Percentiles rank a stretch among this genome's conserved stretches.
Conservation (phyloP, 2,329 filamentous ascomycete species). For the Aspergillus aculeatinus region DNA sequence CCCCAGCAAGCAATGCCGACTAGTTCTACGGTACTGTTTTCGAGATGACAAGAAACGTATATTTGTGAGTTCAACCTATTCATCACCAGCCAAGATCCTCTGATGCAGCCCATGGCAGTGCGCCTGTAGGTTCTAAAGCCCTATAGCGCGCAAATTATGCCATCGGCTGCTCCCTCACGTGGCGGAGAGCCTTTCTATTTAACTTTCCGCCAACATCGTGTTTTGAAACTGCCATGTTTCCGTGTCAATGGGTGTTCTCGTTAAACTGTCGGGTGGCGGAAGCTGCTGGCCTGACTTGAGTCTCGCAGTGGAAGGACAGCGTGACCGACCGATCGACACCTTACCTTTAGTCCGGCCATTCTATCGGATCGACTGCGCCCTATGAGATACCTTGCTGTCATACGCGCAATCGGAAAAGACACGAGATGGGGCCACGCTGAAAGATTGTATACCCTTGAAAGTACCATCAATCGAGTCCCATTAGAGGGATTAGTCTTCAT, state of each 20-base stretch:
- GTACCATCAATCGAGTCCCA: neutral
- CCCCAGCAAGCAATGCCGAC: neutral
- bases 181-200: neutral
- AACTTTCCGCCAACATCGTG: neutral
- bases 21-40: neutral
- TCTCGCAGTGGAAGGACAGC: neutral
- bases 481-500: neutral
- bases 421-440: neutral
- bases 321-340: neutral
- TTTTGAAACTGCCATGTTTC: neutral
- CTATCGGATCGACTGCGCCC: neutral
- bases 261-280: neutral
- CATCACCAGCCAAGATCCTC: neutral
- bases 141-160: neutral
- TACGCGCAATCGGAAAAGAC: neutral
- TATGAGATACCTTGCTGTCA: neutral
- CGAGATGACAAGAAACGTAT: no score
- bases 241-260: neutral
- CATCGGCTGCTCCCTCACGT: neutral
- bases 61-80: neutral
- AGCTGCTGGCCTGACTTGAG: neutral
- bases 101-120: neutral
- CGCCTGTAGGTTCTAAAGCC: neutral
- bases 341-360: neutral
- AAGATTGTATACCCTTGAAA: neutral